phyloP scores from a whole-genome alignment of 2,329 filamentous ascomycete species.

The Mycocentrospora acerina region DNA sequence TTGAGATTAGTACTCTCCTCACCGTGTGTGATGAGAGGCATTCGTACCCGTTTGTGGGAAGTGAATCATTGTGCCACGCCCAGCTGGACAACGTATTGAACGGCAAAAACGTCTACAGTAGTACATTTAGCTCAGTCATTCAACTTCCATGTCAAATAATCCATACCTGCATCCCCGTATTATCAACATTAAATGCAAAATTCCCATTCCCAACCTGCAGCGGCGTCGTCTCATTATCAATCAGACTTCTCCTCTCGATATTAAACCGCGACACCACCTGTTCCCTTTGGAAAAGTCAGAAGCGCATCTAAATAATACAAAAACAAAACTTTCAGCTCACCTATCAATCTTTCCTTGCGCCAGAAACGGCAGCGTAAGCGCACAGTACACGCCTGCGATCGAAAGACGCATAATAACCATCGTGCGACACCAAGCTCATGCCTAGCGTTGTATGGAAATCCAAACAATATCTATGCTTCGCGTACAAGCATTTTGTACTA shows the following conservation, averaged over 20 bases:
- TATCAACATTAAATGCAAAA: slow-evolving; percentile 50
- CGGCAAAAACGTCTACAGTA: slow-evolving; percentile 36
- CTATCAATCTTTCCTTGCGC: slow-evolving; percentile 16
- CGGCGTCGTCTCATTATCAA: slow-evolving; percentile 49
- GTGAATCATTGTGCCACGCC: slow-evolving; percentile 48
- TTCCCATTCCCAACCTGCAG: slow-evolving; percentile 52
- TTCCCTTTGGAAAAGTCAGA: slow-evolving; percentile 8
- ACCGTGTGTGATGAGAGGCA: slow-evolving; percentile 1
- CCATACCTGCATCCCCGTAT: slow-evolving; percentile 46
- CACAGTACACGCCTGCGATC: neutral
- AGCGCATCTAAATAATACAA: neutral
- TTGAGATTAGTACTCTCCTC: neutral
- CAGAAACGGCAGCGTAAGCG: neutral
- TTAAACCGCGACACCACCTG: slow-evolving; percentile 23
- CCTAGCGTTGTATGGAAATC: too few species aligned
- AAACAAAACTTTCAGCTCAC: neutral
- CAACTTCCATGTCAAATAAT: neutral
- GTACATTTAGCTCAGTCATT: neutral
- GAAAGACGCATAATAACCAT: too few species aligned
- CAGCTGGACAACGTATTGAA: slow-evolving; percentile 46
- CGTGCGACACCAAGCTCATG: too few species aligned
- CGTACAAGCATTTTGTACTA: too few species aligned
- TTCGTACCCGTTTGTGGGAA: slow-evolving; percentile 41
- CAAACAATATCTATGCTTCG: too few species aligned
- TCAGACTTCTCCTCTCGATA: slow-evolving; percentile 17